These are phyloP conservation scores for Collybiopsis luxurians DNA, from an alignment of 768 basidiomycete species.

Conservation along the genomic window DNA sequence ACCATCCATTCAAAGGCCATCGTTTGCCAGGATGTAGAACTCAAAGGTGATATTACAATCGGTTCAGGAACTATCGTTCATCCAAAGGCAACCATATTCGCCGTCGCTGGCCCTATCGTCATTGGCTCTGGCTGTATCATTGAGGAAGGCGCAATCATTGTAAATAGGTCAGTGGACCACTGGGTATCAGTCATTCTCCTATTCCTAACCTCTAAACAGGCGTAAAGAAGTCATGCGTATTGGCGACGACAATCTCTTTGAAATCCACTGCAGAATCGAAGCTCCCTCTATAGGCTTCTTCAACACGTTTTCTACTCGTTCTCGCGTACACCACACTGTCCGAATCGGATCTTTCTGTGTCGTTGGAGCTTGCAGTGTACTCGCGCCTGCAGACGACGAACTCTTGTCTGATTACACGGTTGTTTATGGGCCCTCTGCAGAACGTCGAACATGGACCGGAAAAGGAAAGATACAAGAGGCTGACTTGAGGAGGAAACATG, in stretches of 20 bases:
- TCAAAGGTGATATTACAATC: conserved; percentile 93
- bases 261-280: conserved; percentile 91
- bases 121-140: conserved; percentile 88
- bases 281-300: conserved; percentile 77
- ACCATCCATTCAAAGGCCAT: conserved; percentile 89
- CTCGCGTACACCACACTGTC: conserved; percentile 81
- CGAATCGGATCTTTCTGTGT: conserved; percentile 78
- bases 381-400: conserved; percentile 79
- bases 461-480: conserved; percentile 80
- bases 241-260: conserved; percentile 91
- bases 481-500: conserved; percentile 83
- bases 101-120: conserved; percentile 85
- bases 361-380: conserved; percentile 76
- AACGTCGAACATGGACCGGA: conserved; percentile 82
- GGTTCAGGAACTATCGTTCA: conserved; percentile 91
- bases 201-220: conserved; percentile 26
- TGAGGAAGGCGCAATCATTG: conserved; percentile 87
- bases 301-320: conserved; percentile 85
- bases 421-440: conserved; percentile 73
- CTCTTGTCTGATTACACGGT: conserved; percentile 79
- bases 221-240: conserved; percentile 88
- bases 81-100: conserved; percentile 92
- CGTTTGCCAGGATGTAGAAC: conserved; percentile 90
- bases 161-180: conserved; percentile 61
- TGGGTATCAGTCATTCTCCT: neutral